Percentiles rank a stretch among this genome's conserved stretches.
These are phyloP conservation scores for Cyberlindnera xishuangbannaensis DNA, from an alignment of 805 yeast species.

Conservation along the genomic window DNA sequence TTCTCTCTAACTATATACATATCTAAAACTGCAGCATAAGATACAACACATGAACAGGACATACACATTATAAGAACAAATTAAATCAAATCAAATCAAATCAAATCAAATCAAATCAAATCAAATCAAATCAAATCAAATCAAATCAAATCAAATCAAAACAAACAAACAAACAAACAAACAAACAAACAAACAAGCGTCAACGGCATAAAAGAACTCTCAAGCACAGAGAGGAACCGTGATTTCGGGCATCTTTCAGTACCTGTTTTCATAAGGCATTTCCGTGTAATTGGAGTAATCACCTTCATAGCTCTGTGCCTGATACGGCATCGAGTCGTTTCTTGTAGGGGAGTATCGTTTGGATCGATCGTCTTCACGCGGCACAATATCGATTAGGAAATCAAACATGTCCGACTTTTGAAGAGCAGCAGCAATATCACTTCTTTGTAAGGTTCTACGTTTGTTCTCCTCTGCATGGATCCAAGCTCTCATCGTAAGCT, in stretches of 20 bases:
- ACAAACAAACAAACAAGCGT: neutral
- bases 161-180: neutral
- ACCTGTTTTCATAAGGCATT: slow-evolving; percentile 4
- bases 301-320: neutral
- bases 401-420: slow-evolving; percentile 97
- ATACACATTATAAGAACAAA: too few relatives aligned
- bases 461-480: slow-evolving; percentile 96
- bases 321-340: slow-evolving; percentile 1
- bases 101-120: too few relatives aligned
- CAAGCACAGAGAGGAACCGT: too few relatives aligned
- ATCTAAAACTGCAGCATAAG: too few relatives aligned
- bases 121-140: too few relatives aligned
- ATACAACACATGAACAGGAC: too few relatives aligned
- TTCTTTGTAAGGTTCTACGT: slow-evolving; percentile 87
- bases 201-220: too few relatives aligned
- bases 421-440: slow-evolving; percentile 92
- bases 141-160: neutral
- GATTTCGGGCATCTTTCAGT: neutral
- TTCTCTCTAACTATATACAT: too few relatives aligned
- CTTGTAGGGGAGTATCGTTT: slow-evolving; percentile 6
- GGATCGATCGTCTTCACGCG: slow-evolving; percentile 63
- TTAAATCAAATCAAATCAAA: too few relatives aligned
- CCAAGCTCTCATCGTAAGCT: slow-evolving; percentile 98
- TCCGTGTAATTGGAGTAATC: slow-evolving; percentile 1
- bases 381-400: slow-evolving; percentile 91